A percentile compares a stretch with the other conserved stretches of the same genome.
These are phyloP conservation scores for Petunia hybrid DNA, from an alignment of 305 asterid genomes.

Conservation along the genomic window DNA sequence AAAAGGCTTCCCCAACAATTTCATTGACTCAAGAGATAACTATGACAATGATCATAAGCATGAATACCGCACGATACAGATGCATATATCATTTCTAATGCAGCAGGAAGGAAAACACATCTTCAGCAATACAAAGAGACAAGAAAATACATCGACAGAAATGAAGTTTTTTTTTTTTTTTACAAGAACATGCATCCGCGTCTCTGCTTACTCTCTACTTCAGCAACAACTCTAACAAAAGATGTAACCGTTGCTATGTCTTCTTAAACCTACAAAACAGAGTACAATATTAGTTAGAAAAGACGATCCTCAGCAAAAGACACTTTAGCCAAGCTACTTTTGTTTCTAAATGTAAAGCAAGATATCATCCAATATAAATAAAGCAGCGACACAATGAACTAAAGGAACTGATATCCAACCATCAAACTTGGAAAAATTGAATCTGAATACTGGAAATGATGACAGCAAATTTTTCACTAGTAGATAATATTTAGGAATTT, in stretches of 20 bases:
- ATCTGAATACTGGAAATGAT: neutral
- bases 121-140: neutral
- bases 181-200: neutral
- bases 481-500: neutral
- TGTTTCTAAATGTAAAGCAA: neutral
- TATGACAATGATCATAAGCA: neutral
- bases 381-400: neutral
- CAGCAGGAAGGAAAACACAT: slow-evolving; percentile 17
- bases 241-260: neutral
- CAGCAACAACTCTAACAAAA: neutral
- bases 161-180: neutral
- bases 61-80: neutral
- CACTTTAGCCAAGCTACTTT: neutral
- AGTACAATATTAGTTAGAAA: neutral
- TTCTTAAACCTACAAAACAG: slow-evolving; percentile 15
- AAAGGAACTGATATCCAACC: neutral
- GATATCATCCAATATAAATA: slow-evolving; percentile 4
- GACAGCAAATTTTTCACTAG: neutral
- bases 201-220: neutral
- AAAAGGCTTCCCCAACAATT: neutral
- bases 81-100: slow-evolving; percentile 5
- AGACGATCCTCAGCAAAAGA: neutral
- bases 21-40: neutral
- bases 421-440: neutral
- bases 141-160: slow-evolving; percentile 23